Conservation (phyloP, 2,329 filamentous ascomycete species). For the Lachnellula cervina region DNA sequence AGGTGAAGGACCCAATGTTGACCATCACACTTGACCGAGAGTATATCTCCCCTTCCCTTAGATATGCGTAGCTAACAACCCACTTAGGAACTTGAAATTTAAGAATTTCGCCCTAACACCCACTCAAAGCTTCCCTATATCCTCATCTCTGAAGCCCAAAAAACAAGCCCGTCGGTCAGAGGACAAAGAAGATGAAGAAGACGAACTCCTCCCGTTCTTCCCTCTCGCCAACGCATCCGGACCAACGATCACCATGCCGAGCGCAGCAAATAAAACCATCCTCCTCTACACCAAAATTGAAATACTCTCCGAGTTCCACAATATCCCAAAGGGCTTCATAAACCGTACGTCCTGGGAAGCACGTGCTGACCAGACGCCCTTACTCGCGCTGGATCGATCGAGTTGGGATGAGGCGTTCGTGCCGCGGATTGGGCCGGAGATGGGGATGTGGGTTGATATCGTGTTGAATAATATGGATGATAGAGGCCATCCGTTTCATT, state of each 20-base stretch:
- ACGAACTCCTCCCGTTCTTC: not conserved
- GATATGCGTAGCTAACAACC: not conserved
- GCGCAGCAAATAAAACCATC: not conserved
- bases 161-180: not conserved
- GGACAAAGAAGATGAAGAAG: not conserved
- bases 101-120: constrained; percentile 6
- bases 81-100: constrained; percentile 1
- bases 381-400: not conserved
- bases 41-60: not conserved
- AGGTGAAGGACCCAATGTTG: constrained; percentile 2
- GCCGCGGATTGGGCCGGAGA: not conserved
- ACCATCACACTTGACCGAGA: constrained; percentile 6
- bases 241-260: not conserved
- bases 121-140: constrained; percentile 2
- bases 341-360: constrained; percentile 3
- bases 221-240: not conserved
- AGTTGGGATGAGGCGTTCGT: constrained; percentile 3
- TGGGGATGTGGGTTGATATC: constrained; percentile 39
- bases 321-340: constrained; percentile 7
- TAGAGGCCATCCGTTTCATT: constrained; percentile 47
- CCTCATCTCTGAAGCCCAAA: not conserved
- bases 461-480: constrained; percentile 45
- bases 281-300: constrained; percentile 11
- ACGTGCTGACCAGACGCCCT: not conserved
- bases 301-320: constrained; percentile 8